Evolutionary conservation across 2,329 filamentous ascomycete species (phyloP).

Genomic region (Talaromyces pinophilus): DNA sequence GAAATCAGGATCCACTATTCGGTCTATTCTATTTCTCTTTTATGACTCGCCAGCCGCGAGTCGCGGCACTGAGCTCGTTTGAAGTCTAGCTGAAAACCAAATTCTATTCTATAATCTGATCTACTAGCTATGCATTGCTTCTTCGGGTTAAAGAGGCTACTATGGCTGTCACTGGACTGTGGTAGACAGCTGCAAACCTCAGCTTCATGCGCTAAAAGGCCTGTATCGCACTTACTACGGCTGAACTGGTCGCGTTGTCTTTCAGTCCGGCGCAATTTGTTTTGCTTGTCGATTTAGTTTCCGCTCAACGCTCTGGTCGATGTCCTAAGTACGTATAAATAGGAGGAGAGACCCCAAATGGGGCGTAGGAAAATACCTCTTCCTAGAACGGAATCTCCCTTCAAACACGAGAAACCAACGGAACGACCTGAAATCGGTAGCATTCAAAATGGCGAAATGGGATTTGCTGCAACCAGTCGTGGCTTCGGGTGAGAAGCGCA

Average conservation of each 20-base stretch:
- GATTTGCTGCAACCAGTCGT: neutral
- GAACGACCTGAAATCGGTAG: neutral
- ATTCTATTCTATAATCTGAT: neutral
- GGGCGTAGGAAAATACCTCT: neutral
- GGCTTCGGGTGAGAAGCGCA: neutral
- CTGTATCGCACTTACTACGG: neutral
- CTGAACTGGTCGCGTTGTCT: neutral
- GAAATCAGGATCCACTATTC: neutral
- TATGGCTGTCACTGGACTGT: too few species aligned
- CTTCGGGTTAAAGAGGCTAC: neutral
- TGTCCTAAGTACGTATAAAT: neutral
- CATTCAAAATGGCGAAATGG: neutral
- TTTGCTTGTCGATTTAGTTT: too few species aligned
- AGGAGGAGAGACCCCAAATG: neutral
- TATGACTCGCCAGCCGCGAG: neutral
- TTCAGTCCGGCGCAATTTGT: neutral
- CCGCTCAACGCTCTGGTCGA: neutral
- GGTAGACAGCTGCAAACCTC: too few species aligned
- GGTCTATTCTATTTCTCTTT: neutral
- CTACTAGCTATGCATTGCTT: neutral
- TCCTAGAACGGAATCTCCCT: neutral
- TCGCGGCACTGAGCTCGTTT: neutral
- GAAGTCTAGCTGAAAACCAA: neutral
- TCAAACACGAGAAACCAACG: neutral
- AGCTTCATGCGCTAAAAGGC: neutral